Percentiles rank a stretch among this genome's conserved stretches.
phyloP scores from a whole-genome alignment of 345 rosid species.

The Eucalyptus guilfoylei region DNA sequence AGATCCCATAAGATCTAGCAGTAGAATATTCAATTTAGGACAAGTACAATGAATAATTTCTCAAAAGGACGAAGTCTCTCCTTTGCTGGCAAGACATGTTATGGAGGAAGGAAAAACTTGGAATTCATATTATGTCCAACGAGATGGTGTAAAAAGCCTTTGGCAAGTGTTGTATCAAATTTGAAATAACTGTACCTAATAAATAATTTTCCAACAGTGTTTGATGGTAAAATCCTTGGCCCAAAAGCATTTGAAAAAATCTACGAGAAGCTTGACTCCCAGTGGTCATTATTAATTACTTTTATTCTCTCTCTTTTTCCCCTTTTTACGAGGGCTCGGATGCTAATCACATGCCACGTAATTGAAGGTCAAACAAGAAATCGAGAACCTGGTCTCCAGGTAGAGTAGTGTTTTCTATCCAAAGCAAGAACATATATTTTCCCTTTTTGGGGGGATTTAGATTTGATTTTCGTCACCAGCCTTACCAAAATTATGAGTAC shows the following conservation, averaged over 20 bases:
- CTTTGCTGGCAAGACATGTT: no score
- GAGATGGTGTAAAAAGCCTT: no score
- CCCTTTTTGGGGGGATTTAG: neutral
- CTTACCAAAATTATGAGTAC: neutral
- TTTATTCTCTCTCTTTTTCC: neutral
- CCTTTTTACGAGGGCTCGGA: neutral
- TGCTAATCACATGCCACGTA: neutral
- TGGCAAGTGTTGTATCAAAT: no score
- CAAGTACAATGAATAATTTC: no score
- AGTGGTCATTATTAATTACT: neutral
- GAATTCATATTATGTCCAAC: no score
- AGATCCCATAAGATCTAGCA: no score
- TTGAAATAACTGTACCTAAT: no score
- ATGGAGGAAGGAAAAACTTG: no score
- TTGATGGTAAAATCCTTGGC: neutral
- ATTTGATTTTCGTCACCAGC: neutral
- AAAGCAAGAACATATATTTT: neutral
- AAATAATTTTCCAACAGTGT: no score
- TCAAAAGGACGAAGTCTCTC: no score
- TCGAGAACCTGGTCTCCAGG: conserved; percentile 1
- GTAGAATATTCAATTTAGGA: no score
- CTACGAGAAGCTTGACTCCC: neutral
- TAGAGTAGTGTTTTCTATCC: conserved; percentile 2
- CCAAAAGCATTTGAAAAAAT: neutral
- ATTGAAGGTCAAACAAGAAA: neutral